Conservation (phyloP, 345 rosid species). For the thale cress (Arabidopsis thaliana) region DNA sequence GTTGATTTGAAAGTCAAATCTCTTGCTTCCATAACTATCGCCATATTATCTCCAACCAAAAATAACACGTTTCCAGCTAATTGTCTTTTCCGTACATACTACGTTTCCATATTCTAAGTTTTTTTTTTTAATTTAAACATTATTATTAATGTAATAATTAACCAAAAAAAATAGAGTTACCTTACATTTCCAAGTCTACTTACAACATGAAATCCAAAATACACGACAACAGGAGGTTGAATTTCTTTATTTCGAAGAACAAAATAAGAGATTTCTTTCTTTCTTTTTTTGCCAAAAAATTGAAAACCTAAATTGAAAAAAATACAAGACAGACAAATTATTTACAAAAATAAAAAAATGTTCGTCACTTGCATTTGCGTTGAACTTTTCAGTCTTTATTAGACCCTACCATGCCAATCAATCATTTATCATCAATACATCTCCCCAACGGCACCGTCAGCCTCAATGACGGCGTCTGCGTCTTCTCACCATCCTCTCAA, state of each 20-base stretch:
- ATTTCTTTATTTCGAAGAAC: neutral
- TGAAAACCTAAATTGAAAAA: neutral
- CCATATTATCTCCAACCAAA: neutral
- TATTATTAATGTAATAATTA: too few species aligned
- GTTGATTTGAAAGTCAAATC: neutral
- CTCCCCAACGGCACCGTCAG: neutral
- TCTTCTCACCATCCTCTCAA: constrained; percentile 56
- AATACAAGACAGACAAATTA: neutral
- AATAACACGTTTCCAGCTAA: constrained; percentile 9
- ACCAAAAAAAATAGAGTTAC: neutral
- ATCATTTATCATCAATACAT: constrained; percentile 1
- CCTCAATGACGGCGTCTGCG: constrained; percentile 53
- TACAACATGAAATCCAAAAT: neutral
- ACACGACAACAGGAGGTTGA: neutral
- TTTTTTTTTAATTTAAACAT: too few species aligned
- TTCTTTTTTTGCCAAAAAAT: neutral
- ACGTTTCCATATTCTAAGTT: neutral
- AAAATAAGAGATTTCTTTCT: neutral
- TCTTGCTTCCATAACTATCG: neutral
- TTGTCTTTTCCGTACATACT: neutral
- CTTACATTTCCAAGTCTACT: neutral
- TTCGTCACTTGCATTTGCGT: constrained; percentile 22
- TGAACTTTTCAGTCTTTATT: neutral
- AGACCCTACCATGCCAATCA: constrained; percentile 8
- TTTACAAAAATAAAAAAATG: neutral